These are phyloP conservation scores for Bifiguratus adelaidae DNA, from an alignment of 192 early-diverging fungal genomes.

Conservation along the genomic window DNA sequence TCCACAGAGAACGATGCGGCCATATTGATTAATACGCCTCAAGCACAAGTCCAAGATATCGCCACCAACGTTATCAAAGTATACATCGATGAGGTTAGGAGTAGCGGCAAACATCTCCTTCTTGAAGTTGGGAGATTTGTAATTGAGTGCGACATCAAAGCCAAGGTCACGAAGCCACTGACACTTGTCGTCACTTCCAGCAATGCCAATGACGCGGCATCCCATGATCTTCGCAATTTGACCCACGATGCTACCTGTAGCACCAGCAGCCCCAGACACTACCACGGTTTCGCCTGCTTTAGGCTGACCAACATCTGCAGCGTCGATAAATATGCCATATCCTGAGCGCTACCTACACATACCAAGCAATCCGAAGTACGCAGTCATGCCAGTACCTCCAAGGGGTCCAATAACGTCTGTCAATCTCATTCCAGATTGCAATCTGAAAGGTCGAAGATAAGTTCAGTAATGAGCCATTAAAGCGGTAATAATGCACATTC, in stretches of 20 bases:
- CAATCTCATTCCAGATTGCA: conserved; percentile 17
- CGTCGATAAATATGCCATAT: background rate
- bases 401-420: conserved; percentile 24
- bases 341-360: conserved; percentile 18
- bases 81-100: conserved; percentile 34
- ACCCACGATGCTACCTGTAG: conserved; percentile 24
- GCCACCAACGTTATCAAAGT: conserved; percentile 46
- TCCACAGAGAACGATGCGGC: conserved; percentile 37
- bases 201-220: conserved; percentile 39
- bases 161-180: conserved; percentile 33
- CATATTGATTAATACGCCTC: conserved; percentile 26
- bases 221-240: background rate
- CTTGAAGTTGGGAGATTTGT: conserved; percentile 31
- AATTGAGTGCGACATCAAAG: conserved; percentile 37
- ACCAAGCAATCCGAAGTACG: conserved; percentile 37
- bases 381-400: conserved; percentile 28
- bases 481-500: background rate
- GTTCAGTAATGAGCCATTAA: background rate
- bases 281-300: conserved; percentile 25
- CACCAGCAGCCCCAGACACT: conserved; percentile 38
- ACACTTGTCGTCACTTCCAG: conserved; percentile 40
- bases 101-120: conserved; percentile 21
- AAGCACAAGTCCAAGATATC: conserved; percentile 32
- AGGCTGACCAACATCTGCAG: conserved; percentile 8
- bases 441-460: background rate